Conservation (phyloP, 2,329 filamentous ascomycete genomes). For the Exophiala sp. region DNA sequence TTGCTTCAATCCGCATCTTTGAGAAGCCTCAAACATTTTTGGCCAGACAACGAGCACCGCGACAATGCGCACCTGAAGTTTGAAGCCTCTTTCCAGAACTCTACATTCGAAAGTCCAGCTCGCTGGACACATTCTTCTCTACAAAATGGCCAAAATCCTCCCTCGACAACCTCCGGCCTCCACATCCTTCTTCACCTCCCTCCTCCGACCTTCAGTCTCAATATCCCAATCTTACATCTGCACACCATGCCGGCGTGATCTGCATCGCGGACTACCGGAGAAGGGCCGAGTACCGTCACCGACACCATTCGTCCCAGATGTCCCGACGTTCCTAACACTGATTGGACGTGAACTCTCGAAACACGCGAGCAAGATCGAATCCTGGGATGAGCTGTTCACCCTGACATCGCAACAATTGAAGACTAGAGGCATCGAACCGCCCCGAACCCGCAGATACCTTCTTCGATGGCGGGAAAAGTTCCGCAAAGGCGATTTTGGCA, state of each 20-base stretch:
- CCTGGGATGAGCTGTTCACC: constrained; percentile 86
- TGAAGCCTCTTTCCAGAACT: not conserved
- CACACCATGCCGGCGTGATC: constrained; percentile 23
- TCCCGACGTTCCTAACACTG: constrained; percentile 76
- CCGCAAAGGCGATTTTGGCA: constrained; percentile 66
- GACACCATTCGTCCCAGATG: constrained; percentile 50
- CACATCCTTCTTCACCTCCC: constrained; percentile 16
- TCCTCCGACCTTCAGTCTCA: constrained; percentile 22
- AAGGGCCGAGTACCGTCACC: constrained; percentile 54
- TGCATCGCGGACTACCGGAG: constrained; percentile 18
- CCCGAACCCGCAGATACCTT: constrained; percentile 75
- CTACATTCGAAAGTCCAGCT: not conserved
- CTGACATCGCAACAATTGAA: constrained; percentile 70
- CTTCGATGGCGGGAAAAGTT: constrained; percentile 84
- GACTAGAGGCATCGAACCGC: constrained; percentile 78
- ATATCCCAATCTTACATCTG: constrained; percentile 21
- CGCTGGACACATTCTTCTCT: not conserved
- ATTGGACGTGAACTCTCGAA: constrained; percentile 82
- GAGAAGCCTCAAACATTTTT: not conserved
- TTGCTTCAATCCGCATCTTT: constrained; percentile 3
- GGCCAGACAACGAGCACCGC: not conserved
- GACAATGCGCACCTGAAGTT: not conserved
- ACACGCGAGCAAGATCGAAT: constrained; percentile 78
- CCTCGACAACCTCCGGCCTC: constrained; percentile 9
- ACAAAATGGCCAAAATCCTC: constrained; percentile 11